A percentile compares a stretch with the other conserved stretches of the same genome.
Conservation (phyloP, 2,329 filamentous ascomycete species). For the Emericellopsis cladophorae region DNA sequence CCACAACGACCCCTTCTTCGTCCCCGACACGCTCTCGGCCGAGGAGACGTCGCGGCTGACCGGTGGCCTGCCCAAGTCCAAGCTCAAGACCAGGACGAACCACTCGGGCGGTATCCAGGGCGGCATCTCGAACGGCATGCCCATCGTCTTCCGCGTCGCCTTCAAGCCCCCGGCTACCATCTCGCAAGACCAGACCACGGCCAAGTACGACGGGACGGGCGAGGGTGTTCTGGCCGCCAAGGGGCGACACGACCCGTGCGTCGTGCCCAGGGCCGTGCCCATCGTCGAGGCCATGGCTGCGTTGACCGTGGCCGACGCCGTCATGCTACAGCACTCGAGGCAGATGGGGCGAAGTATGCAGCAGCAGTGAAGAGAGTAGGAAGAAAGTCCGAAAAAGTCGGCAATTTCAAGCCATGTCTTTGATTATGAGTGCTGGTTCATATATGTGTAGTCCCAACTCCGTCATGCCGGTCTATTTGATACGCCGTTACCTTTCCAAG, state of each 20-base stretch:
- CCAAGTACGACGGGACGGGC: constrained; percentile 57
- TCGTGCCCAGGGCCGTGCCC: constrained; percentile 76
- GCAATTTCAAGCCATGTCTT: too few relatives aligned
- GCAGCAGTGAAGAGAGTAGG: not conserved
- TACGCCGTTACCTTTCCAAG: too few relatives aligned
- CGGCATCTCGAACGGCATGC: constrained; percentile 85
- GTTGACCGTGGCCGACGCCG: constrained; percentile 73
- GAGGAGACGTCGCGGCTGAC: constrained; percentile 23
- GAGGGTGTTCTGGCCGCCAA: constrained; percentile 79
- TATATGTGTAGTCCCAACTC: too few relatives aligned
- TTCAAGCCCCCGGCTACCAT: constrained; percentile 97
- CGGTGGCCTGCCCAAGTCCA: constrained; percentile 37
- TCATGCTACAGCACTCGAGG: constrained; percentile 67
- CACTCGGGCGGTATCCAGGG: constrained; percentile 93
- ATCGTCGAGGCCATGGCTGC: constrained; percentile 90
- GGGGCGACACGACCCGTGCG: constrained; percentile 87
- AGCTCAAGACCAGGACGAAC: constrained; percentile 80
- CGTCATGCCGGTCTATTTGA: too few relatives aligned
- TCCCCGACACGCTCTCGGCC: constrained; percentile 22
- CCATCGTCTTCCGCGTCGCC: constrained; percentile 85
- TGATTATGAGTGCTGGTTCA: too few relatives aligned
- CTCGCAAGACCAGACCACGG: constrained; percentile 73
- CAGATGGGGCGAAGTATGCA: constrained; percentile 20
- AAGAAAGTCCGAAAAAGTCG: not conserved
- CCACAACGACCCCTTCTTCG: constrained; percentile 64